These are phyloP conservation scores for Citeromyces hawaiiensis DNA, from an alignment of 1,139 yeast genomes.

Conservation along the genomic window DNA sequence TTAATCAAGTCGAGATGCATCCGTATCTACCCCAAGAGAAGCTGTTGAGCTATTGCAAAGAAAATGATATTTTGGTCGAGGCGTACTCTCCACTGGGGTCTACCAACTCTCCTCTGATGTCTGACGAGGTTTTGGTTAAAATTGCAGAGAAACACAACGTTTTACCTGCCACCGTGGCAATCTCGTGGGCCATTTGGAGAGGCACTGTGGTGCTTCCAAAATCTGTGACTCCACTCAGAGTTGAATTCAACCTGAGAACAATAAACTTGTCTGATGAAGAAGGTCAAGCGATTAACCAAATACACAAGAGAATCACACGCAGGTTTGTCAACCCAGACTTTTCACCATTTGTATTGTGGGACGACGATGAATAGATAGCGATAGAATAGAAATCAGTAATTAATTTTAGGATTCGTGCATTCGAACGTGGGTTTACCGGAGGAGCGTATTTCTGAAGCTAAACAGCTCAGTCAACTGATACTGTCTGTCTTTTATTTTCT, in stretches of 20 bases:
- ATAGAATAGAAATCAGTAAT: too few relatives aligned
- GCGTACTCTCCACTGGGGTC: constrained; percentile 77
- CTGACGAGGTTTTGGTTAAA: constrained; percentile 28
- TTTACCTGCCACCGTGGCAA: constrained; percentile 43
- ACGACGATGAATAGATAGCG: neutral
- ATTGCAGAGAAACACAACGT: constrained; percentile 43
- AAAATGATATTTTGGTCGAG: constrained; percentile 44
- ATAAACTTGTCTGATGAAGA: constrained; percentile 44
- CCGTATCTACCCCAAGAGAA: constrained; percentile 61
- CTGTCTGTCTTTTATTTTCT: too few relatives aligned
- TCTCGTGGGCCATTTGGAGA: constrained; percentile 62
- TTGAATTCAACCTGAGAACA: constrained; percentile 39
- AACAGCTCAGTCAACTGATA: too few relatives aligned
- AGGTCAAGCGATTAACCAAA: constrained; percentile 25
- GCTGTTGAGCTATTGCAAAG: constrained; percentile 35
- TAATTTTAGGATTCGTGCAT: too few relatives aligned
- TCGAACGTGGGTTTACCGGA: too few relatives aligned
- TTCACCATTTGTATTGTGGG: neutral
- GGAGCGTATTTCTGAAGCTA: too few relatives aligned
- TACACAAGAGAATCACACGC: neutral
- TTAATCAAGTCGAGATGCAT: constrained; percentile 63
- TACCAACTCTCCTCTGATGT: constrained; percentile 44
- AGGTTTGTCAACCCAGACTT: neutral
- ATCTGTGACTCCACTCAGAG: constrained; percentile 47
- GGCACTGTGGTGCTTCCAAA: constrained; percentile 68